Conservation (phyloP, 306 rosid species). For the Crataegus laevigata region DNA sequence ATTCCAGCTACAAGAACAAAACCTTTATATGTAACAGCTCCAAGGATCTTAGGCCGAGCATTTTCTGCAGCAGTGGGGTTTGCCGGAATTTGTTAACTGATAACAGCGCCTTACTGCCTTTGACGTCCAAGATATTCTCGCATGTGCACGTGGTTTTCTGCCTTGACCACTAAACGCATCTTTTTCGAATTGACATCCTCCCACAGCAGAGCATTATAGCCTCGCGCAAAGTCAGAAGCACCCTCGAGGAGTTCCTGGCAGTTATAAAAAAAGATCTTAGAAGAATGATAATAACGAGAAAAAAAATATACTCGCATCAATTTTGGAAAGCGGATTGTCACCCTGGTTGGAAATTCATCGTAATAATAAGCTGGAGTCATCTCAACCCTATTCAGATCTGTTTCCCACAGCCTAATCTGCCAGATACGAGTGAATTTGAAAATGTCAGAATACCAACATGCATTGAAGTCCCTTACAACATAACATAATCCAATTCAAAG, state of each 20-base stretch:
- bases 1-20: too few relatives aligned
- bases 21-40: too few relatives aligned
- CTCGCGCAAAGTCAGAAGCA: slow-evolving; percentile 81
- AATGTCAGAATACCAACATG: slow-evolving; percentile 20
- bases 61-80: too few relatives aligned
- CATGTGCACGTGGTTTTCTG: slow-evolving; percentile 58
- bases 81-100: background rate
- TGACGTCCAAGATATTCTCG: slow-evolving; percentile 68
- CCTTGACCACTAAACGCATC: slow-evolving; percentile 74
- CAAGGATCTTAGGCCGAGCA: too few relatives aligned
- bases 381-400: slow-evolving; percentile 88
- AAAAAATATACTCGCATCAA: background rate
- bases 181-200: slow-evolving; percentile 75
- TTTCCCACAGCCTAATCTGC: slow-evolving; percentile 92
- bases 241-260: slow-evolving; percentile 80
- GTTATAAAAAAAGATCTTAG: slow-evolving; percentile 1
- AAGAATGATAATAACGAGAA: background rate
- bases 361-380: slow-evolving; percentile 57
- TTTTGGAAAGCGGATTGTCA: slow-evolving; percentile 20
- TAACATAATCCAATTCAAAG: background rate
- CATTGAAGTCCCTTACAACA: background rate
- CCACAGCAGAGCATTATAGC: slow-evolving; percentile 82
- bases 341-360: slow-evolving; percentile 88
- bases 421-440: slow-evolving; percentile 10
- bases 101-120: slow-evolving; percentile 30